A percentile compares a stretch with the other conserved stretches of the same genome.
Evolutionary conservation across 768 basidiomycete genomes (phyloP).

Genomic region (Lentinula sp.): DNA sequence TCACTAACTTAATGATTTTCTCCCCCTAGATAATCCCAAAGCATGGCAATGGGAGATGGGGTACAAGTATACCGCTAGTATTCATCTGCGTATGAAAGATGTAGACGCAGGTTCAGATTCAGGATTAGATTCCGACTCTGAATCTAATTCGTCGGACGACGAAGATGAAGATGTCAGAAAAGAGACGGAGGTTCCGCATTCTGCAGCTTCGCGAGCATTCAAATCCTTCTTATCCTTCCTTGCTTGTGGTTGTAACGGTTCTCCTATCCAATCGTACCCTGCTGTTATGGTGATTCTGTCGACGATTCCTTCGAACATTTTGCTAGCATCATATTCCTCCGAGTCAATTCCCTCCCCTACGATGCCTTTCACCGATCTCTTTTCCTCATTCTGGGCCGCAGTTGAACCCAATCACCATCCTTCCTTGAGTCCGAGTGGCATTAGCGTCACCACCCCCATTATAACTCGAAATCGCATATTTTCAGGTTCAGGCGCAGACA

Average conservation of each 20-base stretch:
- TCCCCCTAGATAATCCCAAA: not conserved
- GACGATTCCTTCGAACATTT: conserved; percentile 58
- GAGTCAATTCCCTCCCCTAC: conserved; percentile 13
- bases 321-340: conserved; percentile 9
- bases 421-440: not conserved
- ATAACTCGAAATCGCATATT: conserved; percentile 15
- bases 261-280: conserved; percentile 77
- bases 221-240: conserved; percentile 76
- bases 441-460: conserved; percentile 42
- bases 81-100: not conserved
- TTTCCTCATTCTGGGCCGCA: conserved; percentile 80
- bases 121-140: not conserved
- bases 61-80: not conserved
- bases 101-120: not conserved
- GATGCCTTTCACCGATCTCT: conserved; percentile 43
- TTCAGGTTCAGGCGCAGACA: conserved; percentile 39
- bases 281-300: conserved; percentile 75
- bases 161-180: not conserved
- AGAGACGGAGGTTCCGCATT: not conserved
- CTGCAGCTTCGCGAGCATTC: conserved; percentile 35
- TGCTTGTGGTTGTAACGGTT: conserved; percentile 70
- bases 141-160: conserved; percentile 18
- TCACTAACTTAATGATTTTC: not conserved
- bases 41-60: conserved; percentile 3
- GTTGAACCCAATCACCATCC: conserved; percentile 30